Evolutionary conservation across 1,284 basidiomycete species (phyloP).

Genomic region (Papiliotrema laurentii): DNA sequence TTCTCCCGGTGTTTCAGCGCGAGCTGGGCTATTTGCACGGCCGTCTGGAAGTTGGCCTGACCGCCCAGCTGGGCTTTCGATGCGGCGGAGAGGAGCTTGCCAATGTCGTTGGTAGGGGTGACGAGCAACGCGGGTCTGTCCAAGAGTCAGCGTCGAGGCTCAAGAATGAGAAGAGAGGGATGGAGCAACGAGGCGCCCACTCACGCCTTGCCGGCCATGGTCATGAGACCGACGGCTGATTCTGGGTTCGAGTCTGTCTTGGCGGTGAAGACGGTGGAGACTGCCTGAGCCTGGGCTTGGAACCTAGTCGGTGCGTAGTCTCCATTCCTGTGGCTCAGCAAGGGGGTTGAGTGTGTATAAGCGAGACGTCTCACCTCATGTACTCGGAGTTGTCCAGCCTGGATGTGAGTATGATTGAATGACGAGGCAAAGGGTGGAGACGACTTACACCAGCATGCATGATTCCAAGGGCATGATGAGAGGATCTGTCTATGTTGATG

Average conservation of each 20-base stretch:
- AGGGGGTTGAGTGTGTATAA: not conserved
- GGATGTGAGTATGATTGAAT: conserved; percentile 4
- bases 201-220: conserved; percentile 90
- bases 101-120: conserved; percentile 90
- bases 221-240: conserved; percentile 95
- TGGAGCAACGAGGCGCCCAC: no score
- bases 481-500: not conserved
- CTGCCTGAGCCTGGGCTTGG: conserved; percentile 87
- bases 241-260: conserved; percentile 96
- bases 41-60: conserved; percentile 75
- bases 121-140: conserved; percentile 86
- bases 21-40: conserved; percentile 88
- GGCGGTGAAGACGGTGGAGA: conserved; percentile 82
- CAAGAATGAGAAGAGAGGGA: not conserved
- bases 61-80: conserved; percentile 74
- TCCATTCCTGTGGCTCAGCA: conserved; percentile 59
- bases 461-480: conserved; percentile 84
- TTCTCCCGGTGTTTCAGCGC: conserved; percentile 97
- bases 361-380: conserved; percentile 57
- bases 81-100: conserved; percentile 79
- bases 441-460: conserved; percentile 65
- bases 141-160: not conserved
- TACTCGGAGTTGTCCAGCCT: conserved; percentile 91
- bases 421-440: not conserved
- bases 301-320: conserved; percentile 86